Evolutionary conservation across 2,329 filamentous ascomycete species (phyloP).

Genomic region (Paraphaeosphaeria minitans): DNA sequence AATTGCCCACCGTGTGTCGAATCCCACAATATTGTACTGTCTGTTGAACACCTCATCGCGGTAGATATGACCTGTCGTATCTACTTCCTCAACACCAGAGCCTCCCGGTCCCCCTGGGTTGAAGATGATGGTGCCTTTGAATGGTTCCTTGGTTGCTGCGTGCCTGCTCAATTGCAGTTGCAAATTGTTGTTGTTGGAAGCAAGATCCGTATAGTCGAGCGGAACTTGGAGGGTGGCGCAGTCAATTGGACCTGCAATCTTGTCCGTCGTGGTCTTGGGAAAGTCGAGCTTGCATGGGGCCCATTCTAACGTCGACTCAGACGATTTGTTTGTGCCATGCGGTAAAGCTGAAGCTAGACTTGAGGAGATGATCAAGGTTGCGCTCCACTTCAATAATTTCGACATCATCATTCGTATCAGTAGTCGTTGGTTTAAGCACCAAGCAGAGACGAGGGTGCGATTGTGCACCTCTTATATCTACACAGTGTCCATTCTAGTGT

Average conservation of each 20-base stretch:
- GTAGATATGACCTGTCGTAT: neutral
- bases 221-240: neutral
- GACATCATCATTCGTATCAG: neutral
- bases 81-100: neutral
- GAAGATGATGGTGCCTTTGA: constrained; percentile 2
- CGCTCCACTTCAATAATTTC: neutral
- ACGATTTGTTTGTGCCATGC: neutral
- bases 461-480: neutral
- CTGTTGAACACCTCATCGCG: neutral
- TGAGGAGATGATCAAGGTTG: neutral
- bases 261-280: neutral
- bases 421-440: neutral
- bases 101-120: neutral
- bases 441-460: neutral
- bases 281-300: neutral
- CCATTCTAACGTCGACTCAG: neutral
- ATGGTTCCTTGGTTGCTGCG: neutral
- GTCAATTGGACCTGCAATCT: neutral
- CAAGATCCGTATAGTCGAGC: neutral
- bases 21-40: neutral
- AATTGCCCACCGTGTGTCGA: neutral
- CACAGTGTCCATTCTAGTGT: neutral
- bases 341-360: neutral
- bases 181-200: neutral
- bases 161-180: neutral